Evolutionary conservation across 129 eudicot genomes (phyloP).

Genomic region (Smallanthus sonchifolius): DNA sequence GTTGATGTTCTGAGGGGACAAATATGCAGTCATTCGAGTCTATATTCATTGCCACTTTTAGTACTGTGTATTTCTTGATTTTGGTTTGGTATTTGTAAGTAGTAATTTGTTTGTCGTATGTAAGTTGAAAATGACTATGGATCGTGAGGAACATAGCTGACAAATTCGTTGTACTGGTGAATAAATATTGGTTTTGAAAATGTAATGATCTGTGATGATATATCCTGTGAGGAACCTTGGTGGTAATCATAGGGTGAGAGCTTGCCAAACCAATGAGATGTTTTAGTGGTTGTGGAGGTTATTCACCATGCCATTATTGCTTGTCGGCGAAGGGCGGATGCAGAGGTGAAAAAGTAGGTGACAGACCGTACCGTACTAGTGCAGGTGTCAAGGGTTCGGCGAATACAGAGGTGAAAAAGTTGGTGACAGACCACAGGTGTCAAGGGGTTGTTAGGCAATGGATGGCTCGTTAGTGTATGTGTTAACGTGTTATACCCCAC

Average conservation of each 20-base stretch:
- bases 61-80: constrained; percentile 2
- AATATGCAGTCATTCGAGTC: not conserved
- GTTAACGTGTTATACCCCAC: too few relatives aligned
- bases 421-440: too few relatives aligned
- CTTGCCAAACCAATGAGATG: too few relatives aligned
- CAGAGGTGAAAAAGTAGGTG: too few relatives aligned
- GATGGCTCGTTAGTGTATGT: too few relatives aligned
- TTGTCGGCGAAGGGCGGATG: not conserved
- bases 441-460: too few relatives aligned
- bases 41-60: not conserved
- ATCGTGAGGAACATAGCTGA: constrained; percentile 13
- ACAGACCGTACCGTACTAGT: too few relatives aligned
- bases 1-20: constrained; percentile 32
- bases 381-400: not conserved
- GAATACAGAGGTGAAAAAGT: too few relatives aligned
- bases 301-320: not conserved
- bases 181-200: constrained; percentile 11
- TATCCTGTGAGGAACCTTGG: not conserved
- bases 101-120: constrained; percentile 12
- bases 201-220: not conserved
- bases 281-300: too few relatives aligned
- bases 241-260: too few relatives aligned
- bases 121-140: constrained; percentile 9
- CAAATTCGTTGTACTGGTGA: constrained; percentile 1
- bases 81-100: constrained; percentile 22